These are phyloP conservation scores for Chenopodium berlandieri DNA, from an alignment of 148 eudicot species.

Conservation along the genomic window DNA sequence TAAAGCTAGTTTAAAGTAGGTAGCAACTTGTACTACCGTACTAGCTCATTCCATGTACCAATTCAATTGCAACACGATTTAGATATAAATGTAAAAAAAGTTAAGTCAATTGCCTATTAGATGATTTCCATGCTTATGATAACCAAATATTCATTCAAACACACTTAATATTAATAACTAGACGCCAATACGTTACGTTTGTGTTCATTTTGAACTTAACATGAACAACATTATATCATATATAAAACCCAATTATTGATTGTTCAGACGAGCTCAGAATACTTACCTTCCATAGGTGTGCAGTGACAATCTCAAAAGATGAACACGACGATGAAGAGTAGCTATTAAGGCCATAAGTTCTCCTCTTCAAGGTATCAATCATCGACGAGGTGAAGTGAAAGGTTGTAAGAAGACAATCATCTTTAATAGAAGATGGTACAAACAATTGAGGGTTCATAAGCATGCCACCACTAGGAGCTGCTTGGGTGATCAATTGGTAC, in stretches of 20 bases:
- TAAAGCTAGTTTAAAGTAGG: too few relatives aligned
- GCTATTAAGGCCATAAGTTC: conserved; percentile 15
- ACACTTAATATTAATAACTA: not conserved
- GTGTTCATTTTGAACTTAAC: not conserved
- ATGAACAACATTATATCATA: not conserved
- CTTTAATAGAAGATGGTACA: conserved; percentile 12
- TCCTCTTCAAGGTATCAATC: conserved; percentile 35
- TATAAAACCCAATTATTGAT: too few relatives aligned
- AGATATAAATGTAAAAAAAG: too few relatives aligned
- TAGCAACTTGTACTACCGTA: too few relatives aligned
- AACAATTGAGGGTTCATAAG: conserved; percentile 21
- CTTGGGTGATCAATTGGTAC: conserved; percentile 31
- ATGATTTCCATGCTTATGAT: too few relatives aligned
- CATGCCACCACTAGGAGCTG: conserved; percentile 5
- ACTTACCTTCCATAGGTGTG: conserved; percentile 36
- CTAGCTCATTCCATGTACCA: too few relatives aligned
- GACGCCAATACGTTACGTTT: not conserved
- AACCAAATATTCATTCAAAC: not conserved
- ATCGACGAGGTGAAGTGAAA: conserved; percentile 28
- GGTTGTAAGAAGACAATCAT: conserved; percentile 25
- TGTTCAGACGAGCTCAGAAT: not conserved
- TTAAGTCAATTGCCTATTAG: too few relatives aligned
- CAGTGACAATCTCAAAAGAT: conserved; percentile 33
- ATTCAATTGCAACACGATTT: too few relatives aligned
- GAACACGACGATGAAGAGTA: conserved; percentile 18